Base-by-base conservation (phyloP, 768 basidiomycete species). In the Fomitopsis pulvina region DNA sequence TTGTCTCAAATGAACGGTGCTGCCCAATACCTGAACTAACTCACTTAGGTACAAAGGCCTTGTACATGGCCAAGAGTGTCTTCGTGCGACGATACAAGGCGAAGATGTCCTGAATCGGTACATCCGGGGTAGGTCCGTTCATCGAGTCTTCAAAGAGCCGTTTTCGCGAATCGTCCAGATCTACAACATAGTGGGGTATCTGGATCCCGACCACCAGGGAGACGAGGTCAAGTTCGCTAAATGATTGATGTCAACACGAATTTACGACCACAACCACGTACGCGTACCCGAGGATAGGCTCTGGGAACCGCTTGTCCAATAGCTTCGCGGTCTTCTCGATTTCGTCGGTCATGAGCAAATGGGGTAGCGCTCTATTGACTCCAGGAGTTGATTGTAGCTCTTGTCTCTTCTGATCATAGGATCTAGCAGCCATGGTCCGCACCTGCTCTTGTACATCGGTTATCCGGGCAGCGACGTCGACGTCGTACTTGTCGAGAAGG, bases 91-190 rank as follows among this genome's bases (percentile, higher is more conserved):
- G 75, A 60, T 93, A 97, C 12, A 98, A 69, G 1, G 84, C 77
- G 58, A 96, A 94, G 24, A 94, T 81, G 62, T 97, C 92, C 56
- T 91, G 86, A 42, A 94, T 92, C 1, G 86, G 88, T 2, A 92
- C 79, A 54, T 89, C 87, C 4, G 91, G 90, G 7, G 86, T 89
- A 1, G 90, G 87, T 2, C 86, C 87, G 60, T 87, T 91, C 81
- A 81, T 84, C 7, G 87, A 90, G 10, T 86, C 84, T 60, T 91
- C 87, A 52, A 87, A 81, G 4, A 92, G 67, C 25, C 80, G 79
- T 65, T 85, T 85, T 59, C 84, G 82, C 9, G 83, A 81, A 37
- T 69, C 72, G 54, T 85, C 78, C 22, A 93, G 58, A 28, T 91
- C 90, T 22, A 68, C 65, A 7, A 91, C 60, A 57, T 83, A 78